Conservation (phyloP, 768 basidiomycete genomes). For the Calocera viscosa region DNA sequence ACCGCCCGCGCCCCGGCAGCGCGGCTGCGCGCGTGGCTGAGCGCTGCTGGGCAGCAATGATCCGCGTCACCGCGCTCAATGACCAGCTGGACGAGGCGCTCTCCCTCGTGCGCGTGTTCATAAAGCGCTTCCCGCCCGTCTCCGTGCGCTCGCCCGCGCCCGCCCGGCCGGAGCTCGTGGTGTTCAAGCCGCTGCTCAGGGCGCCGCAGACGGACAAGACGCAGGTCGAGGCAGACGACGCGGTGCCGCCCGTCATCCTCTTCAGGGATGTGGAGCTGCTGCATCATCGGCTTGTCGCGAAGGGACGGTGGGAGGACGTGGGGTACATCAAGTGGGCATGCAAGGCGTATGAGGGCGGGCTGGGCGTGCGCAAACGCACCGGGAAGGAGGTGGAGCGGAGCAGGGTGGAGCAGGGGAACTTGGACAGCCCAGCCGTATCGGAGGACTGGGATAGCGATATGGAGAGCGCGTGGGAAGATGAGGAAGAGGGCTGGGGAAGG, state of each 20-base stretch:
- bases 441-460: neutral
- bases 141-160: conserved; percentile 27
- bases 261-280: conserved; percentile 69
- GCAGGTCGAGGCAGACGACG: conserved; percentile 38
- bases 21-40: conserved; percentile 35
- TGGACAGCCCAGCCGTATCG: neutral
- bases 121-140: conserved; percentile 48
- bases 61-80: conserved; percentile 51
- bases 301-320: conserved; percentile 35
- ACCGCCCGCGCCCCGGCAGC: conserved; percentile 21
- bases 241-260: conserved; percentile 64
- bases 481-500: neutral
- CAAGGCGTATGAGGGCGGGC: conserved; percentile 57
- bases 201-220: conserved; percentile 6
- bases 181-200: conserved; percentile 11
- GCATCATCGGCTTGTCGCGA: conserved; percentile 55
- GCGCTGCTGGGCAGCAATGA: conserved; percentile 52
- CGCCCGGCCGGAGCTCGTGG: neutral
- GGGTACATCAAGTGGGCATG: conserved; percentile 60
- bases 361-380: conserved; percentile 48
- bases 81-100: conserved; percentile 36
- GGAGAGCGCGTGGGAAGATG: neutral
- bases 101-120: conserved; percentile 48
- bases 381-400: conserved; percentile 20
- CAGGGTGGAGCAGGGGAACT: neutral